A percentile compares a stretch with the other conserved stretches of the same genome.
Evolutionary conservation across 768 basidiomycete genomes (phyloP).

Genomic region (Rhizopogon rudus): DNA sequence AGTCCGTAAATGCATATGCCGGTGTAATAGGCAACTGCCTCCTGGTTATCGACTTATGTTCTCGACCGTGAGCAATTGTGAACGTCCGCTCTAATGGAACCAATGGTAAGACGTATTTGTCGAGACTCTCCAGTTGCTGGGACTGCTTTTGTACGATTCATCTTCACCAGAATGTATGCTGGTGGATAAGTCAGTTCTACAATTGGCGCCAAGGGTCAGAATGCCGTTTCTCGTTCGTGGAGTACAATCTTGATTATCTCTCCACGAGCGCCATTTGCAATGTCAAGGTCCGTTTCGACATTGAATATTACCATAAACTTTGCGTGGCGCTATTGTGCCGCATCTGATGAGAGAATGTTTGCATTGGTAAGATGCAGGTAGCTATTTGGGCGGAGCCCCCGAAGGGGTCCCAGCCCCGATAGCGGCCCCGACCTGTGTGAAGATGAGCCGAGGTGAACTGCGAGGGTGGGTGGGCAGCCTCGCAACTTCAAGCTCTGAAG

Average conservation of each 20-base stretch:
- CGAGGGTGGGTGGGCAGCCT: no score
- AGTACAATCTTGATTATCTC: constrained; percentile 29
- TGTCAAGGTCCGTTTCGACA: constrained; percentile 33
- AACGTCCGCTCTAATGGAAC: not conserved
- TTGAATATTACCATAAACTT: constrained; percentile 22
- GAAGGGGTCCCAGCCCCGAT: no score
- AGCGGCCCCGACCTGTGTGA: no score
- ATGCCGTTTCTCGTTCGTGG: constrained; percentile 21
- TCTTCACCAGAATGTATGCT: no score
- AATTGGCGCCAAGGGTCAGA: not conserved
- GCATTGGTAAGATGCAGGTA: no score
- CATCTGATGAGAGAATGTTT: no score
- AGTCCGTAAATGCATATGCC: constrained; percentile 37
- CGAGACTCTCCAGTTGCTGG: not conserved
- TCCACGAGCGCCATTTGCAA: constrained; percentile 34
- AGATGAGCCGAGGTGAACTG: no score
- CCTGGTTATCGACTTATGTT: constrained; percentile 10
- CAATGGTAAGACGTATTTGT: not conserved
- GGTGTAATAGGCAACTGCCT: constrained; percentile 24
- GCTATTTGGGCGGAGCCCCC: no score
- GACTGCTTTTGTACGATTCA: no score
- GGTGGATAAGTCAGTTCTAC: not conserved
- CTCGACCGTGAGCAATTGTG: not conserved
- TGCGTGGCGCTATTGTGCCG: no score
- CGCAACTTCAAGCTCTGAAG: no score